Percentiles rank a stretch among this genome's conserved stretches.
Evolutionary conservation across 2,329 filamentous ascomycete genomes (phyloP).

Genomic region (Lojkania enalia): DNA sequence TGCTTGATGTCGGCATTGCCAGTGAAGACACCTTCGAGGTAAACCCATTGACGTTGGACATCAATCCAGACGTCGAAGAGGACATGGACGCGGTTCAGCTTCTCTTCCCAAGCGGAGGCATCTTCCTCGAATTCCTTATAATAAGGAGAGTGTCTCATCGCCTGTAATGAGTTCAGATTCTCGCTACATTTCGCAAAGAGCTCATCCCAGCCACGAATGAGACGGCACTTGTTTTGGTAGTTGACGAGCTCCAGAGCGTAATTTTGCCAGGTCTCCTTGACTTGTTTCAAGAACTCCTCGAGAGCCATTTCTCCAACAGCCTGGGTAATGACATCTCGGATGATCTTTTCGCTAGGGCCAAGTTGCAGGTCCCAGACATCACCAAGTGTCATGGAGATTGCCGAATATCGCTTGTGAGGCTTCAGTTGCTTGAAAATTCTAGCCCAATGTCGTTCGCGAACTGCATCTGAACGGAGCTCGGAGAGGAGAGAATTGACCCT

Average conservation of each 20-base stretch:
- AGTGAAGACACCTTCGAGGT: conserved; percentile 97
- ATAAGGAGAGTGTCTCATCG: conserved; percentile 98
- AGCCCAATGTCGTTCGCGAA: conserved; percentile 94
- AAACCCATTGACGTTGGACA: conserved; percentile 99
- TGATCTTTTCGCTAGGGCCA: conserved; percentile 80
- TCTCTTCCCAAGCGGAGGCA: conserved; percentile 95
- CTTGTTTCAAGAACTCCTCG: conserved; percentile 95
- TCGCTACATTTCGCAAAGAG: conserved; percentile 98
- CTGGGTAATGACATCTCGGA: conserved; percentile 91
- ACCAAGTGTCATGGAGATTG: conserved; percentile 92
- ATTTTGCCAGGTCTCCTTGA: conserved; percentile 94
- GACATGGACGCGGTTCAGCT: conserved; percentile 94
- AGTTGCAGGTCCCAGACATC: conserved; percentile 98
- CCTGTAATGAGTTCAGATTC: conserved; percentile 94
- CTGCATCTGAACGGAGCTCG: conserved; percentile 94
- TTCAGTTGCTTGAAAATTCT: conserved; percentile 97
- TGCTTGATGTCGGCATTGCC: conserved; percentile 99
- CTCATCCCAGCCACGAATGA: conserved; percentile 98
- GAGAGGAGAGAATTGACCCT: conserved; percentile 88
- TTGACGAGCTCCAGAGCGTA: conserved; percentile 93
- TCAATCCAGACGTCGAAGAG: conserved; percentile 99
- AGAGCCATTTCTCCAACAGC: conserved; percentile 98
- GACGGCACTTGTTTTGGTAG: conserved; percentile 96
- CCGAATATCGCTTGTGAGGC: conserved; percentile 90
- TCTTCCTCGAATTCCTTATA: conserved; percentile 99